Evolutionary conservation across 805 yeast species (phyloP).

Genomic region (Candida krabiensis): DNA sequence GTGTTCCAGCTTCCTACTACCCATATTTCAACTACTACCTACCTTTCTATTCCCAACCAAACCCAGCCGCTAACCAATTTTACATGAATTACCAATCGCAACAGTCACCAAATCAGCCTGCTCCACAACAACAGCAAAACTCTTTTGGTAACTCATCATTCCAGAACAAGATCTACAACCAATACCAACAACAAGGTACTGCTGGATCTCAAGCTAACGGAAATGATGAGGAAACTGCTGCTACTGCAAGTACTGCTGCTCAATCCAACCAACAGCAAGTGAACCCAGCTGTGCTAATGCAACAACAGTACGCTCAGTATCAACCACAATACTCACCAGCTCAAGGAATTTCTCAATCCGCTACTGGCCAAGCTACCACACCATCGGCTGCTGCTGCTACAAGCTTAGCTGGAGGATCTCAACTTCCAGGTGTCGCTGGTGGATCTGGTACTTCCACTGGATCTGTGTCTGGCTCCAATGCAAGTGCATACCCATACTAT

Average conservation of each 20-base stretch:
- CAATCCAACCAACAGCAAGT: slow-evolving; percentile 20
- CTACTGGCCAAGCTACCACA: slow-evolving; percentile 13
- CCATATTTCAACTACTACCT: slow-evolving; percentile 34
- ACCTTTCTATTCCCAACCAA: slow-evolving; percentile 30
- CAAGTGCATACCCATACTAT: slow-evolving; percentile 25
- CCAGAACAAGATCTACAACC: slow-evolving; percentile 30
- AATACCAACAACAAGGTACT: slow-evolving; percentile 23
- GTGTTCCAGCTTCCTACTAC: slow-evolving; percentile 31
- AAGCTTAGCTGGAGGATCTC: slow-evolving; percentile 15
- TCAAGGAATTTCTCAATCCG: slow-evolving; percentile 9
- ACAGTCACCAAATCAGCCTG: slow-evolving; percentile 23
- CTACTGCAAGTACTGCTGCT: slow-evolving; percentile 12
- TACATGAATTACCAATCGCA: slow-evolving; percentile 28
- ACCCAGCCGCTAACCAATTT: slow-evolving; percentile 30
- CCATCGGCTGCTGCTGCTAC: slow-evolving; percentile 16
- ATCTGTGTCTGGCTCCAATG: slow-evolving; percentile 11
- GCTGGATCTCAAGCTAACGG: slow-evolving; percentile 13
- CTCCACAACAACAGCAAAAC: slow-evolving; percentile 23
- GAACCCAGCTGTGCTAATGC: slow-evolving; percentile 25
- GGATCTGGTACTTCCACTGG: slow-evolving; percentile 9
- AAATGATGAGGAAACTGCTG: slow-evolving; percentile 13
- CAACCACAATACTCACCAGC: slow-evolving; percentile 18
- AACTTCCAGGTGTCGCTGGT: slow-evolving; percentile 19
- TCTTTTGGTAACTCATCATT: slow-evolving; percentile 21
- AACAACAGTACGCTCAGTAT: slow-evolving; percentile 26